Evolutionary conservation across 805 yeast species (phyloP).

Genomic region (Kodamaea kaohsiungensis): DNA sequence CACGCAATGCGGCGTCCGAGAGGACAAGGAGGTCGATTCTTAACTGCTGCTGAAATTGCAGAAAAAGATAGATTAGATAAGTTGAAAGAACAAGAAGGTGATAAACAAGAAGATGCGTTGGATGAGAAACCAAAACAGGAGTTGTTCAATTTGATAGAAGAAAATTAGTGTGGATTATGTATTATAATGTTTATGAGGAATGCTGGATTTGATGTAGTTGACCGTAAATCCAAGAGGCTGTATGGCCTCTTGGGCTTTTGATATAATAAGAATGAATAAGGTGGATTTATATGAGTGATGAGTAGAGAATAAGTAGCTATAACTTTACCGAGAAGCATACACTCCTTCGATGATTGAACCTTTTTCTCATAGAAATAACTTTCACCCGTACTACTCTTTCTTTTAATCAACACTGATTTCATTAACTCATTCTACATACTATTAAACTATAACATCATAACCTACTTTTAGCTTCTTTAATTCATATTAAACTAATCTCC

Average conservation of each 20-base stretch:
- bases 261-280: no score
- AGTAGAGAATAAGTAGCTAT: no score
- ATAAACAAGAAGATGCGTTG: slow-evolving; percentile 5
- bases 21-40: slow-evolving; percentile 97
- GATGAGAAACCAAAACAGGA: slow-evolving; percentile 4
- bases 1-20: slow-evolving; percentile 99
- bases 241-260: no score
- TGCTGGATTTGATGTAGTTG: background rate
- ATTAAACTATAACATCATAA: background rate
- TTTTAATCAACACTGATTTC: background rate
- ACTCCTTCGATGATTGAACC: no score
- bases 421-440: background rate
- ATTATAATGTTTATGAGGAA: slow-evolving; percentile 6
- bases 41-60: slow-evolving; percentile 79
- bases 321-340: no score
- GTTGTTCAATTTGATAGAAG: slow-evolving; percentile 5
- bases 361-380: no score
- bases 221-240: no score
- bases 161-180: background rate
- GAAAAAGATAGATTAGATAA: slow-evolving; percentile 44
- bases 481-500: background rate
- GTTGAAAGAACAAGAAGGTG: slow-evolving; percentile 34
- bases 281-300: no score
- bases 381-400: no score
- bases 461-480: background rate